phyloP scores from a whole-genome alignment of 352 stramenopile species.

The Aphanomyces stellatus region DNA sequence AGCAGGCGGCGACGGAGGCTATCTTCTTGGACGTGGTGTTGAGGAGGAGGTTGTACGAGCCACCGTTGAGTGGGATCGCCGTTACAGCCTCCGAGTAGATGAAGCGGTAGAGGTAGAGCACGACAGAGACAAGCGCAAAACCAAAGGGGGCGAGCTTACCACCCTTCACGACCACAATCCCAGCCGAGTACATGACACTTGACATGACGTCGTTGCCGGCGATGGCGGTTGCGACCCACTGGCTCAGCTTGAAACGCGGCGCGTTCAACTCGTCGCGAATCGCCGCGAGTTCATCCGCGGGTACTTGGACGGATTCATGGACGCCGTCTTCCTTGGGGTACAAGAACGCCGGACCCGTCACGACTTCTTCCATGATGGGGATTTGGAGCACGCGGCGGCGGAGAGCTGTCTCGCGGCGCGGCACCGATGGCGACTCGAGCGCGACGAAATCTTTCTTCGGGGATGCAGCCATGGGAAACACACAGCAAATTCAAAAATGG shows the following conservation, averaged over 20 bases:
- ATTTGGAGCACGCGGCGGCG: no score
- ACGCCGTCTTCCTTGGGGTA: not conserved
- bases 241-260: slow-evolving; percentile 31
- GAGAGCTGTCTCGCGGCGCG: no score
- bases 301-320: not conserved
- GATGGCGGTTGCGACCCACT: slow-evolving; percentile 85
- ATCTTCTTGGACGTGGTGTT: slow-evolving; percentile 88
- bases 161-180: slow-evolving; percentile 50
- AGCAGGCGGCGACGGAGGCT: slow-evolving; percentile 73
- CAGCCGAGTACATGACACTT: slow-evolving; percentile 74
- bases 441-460: no score
- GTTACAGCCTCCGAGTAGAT: slow-evolving; percentile 89
- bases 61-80: slow-evolving; percentile 85
- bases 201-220: slow-evolving; percentile 88
- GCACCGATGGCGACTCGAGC: no score
- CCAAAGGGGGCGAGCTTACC: slow-evolving; percentile 78
- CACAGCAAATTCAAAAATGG: no score
- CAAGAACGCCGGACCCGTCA: no score
- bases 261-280: slow-evolving; percentile 19
- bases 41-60: slow-evolving; percentile 87
- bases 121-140: slow-evolving; percentile 61
- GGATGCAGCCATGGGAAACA: no score
- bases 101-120: slow-evolving; percentile 59
- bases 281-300: slow-evolving; percentile 20
- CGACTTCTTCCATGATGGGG: no score